Evolutionary conservation across 2,329 filamentous ascomycete species (phyloP).

Genomic region (Penicillium thymicola): DNA sequence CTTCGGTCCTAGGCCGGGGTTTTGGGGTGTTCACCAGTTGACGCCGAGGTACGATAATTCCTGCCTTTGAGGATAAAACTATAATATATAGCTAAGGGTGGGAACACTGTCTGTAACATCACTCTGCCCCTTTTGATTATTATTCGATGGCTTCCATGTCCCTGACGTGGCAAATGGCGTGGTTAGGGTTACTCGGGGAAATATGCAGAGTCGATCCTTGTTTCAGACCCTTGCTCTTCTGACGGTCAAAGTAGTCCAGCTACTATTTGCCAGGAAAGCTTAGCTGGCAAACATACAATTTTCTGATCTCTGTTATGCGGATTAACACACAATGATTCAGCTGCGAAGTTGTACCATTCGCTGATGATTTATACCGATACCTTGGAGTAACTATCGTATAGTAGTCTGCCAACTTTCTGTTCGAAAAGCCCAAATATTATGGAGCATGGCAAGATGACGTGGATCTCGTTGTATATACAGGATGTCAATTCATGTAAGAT

Average conservation of each 20-base stretch:
- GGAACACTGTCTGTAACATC: background rate
- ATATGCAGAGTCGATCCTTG: background rate
- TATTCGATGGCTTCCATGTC: background rate
- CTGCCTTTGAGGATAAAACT: too few species aligned
- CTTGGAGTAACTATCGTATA: too few species aligned
- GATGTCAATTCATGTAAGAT: background rate
- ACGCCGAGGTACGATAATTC: background rate
- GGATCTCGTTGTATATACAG: background rate
- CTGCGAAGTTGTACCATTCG: too few species aligned
- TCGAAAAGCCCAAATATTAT: background rate
- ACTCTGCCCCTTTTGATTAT: too few species aligned
- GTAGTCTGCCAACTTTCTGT: too few species aligned
- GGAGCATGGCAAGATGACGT: too few species aligned
- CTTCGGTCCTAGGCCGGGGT: background rate
- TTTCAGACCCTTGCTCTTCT: background rate
- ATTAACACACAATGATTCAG: too few species aligned
- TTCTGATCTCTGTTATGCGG: too few species aligned
- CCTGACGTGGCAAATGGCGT: background rate
- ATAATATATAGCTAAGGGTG: background rate
- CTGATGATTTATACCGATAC: too few species aligned
- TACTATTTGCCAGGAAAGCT: too few species aligned
- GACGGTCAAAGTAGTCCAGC: too few species aligned
- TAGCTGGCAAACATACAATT: too few species aligned
- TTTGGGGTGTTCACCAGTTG: background rate
- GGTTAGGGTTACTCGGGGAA: background rate